A percentile compares a stretch with the other conserved stretches of the same genome.
Evolutionary conservation across 129 eudicot genomes (phyloP).

Genomic region (Silybum marianum): DNA sequence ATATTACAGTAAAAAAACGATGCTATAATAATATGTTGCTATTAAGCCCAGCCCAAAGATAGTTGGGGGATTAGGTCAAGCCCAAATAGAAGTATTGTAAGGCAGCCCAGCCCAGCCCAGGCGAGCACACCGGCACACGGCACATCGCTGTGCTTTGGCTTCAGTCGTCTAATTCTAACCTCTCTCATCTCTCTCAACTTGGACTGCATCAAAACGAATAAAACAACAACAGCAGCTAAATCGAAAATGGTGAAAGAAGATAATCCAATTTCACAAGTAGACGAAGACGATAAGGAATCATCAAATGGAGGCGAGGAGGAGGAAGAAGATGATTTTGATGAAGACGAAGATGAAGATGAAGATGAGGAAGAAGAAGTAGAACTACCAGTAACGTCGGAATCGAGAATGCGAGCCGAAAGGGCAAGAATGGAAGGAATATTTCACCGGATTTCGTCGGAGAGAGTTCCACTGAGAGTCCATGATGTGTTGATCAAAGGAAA

Average conservation of each 20-base stretch:
- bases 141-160: background rate
- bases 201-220: constrained; percentile 18
- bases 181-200: constrained; percentile 8
- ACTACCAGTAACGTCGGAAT: constrained; percentile 22
- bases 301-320: constrained; percentile 20
- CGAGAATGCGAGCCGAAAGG: constrained; percentile 31
- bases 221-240: background rate
- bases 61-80: no score
- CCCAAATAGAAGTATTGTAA: background rate
- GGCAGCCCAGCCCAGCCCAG: background rate
- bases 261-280: constrained; percentile 22
- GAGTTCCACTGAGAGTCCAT: constrained; percentile 76
- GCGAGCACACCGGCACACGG: background rate
- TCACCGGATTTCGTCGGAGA: constrained; percentile 50
- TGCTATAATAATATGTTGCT: no score
- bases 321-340: constrained; percentile 23
- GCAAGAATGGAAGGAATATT: constrained; percentile 46
- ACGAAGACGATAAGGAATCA: constrained; percentile 25
- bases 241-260: constrained; percentile 32
- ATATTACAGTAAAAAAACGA: no score
- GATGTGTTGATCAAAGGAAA: constrained; percentile 83
- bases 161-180: background rate
- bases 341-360: constrained; percentile 31
- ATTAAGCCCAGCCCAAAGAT: no score
- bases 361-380: constrained; percentile 43